A percentile compares a stretch with the other conserved stretches of the same genome.
Evolutionary conservation across 495 filamentous ascomycete genomes (phyloP).

Genomic region (Tuber melanosporum): DNA sequence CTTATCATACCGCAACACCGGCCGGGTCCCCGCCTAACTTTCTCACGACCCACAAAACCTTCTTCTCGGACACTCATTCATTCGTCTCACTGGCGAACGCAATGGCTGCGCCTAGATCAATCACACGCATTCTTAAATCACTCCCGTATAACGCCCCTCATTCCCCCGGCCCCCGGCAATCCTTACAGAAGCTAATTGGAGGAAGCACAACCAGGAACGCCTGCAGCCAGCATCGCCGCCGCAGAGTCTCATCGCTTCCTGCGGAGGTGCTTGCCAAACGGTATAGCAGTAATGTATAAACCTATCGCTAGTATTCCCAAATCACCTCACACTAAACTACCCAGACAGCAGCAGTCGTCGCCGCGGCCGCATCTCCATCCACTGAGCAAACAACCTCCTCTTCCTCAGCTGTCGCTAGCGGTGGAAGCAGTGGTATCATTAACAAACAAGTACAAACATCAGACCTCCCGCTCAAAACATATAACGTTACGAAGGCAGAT

Average conservation of each 20-base stretch:
- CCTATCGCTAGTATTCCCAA: neutral
- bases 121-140: neutral
- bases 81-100: neutral
- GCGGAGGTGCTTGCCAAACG: neutral
- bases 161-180: neutral
- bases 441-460: neutral
- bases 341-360: neutral
- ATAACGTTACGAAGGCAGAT: constrained; percentile 42
- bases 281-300: constrained; percentile 3
- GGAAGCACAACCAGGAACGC: neutral
- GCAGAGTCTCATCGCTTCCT: neutral
- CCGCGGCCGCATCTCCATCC: neutral
- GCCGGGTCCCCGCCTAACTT: neutral
- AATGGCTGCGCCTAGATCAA: neutral
- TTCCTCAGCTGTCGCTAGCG: neutral
- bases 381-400: neutral
- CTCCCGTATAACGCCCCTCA: neutral
- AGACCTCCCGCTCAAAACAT: constrained; percentile 33
- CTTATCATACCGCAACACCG: neutral
- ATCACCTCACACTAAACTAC: neutral
- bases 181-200: neutral
- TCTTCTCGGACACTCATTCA: neutral
- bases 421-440: neutral
- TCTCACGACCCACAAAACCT: neutral
- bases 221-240: neutral